Percentiles rank a stretch among this genome's conserved stretches.
phyloP scores from a whole-genome alignment of 2,329 filamentous ascomycete genomes.

The Cylindrodendrum hubeiense region DNA sequence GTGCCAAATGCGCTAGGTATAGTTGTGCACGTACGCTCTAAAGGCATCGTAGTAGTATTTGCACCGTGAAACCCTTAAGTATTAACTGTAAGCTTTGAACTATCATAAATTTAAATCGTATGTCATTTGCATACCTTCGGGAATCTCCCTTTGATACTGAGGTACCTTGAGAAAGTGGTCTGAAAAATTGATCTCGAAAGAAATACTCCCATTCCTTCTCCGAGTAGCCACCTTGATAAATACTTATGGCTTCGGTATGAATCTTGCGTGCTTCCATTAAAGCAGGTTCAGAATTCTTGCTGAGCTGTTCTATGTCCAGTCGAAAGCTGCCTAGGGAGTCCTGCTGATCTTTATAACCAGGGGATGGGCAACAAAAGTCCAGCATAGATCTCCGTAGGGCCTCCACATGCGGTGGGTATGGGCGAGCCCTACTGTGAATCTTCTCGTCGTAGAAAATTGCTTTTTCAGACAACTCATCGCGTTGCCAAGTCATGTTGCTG shows the following conservation, averaged over 20 bases:
- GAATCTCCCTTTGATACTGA: neutral
- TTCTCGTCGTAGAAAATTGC: conserved; percentile 25
- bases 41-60: conserved; percentile 36
- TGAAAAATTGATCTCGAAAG: conserved; percentile 20
- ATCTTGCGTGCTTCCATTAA: neutral
- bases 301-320: neutral
- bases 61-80: conserved; percentile 19
- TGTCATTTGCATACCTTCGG: too few relatives aligned
- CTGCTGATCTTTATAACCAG: too few relatives aligned
- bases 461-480: conserved; percentile 8
- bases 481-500: conserved; percentile 18
- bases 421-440: neutral
- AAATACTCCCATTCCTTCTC: conserved; percentile 15
- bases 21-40: conserved; percentile 3
- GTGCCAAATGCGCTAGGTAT: too few relatives aligned
- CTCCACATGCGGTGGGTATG: conserved; percentile 27
- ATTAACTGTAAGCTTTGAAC: neutral
- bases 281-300: neutral
- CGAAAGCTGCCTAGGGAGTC: too few relatives aligned
- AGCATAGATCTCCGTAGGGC: conserved; percentile 17
- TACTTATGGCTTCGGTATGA: neutral
- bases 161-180: conserved; percentile 2
- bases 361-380: conserved; percentile 24
- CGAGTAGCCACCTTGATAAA: conserved; percentile 12
- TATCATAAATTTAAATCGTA: neutral